phyloP scores from a whole-genome alignment of 352 stramenopile genomes.

The Globisporangium heterothallicum region DNA sequence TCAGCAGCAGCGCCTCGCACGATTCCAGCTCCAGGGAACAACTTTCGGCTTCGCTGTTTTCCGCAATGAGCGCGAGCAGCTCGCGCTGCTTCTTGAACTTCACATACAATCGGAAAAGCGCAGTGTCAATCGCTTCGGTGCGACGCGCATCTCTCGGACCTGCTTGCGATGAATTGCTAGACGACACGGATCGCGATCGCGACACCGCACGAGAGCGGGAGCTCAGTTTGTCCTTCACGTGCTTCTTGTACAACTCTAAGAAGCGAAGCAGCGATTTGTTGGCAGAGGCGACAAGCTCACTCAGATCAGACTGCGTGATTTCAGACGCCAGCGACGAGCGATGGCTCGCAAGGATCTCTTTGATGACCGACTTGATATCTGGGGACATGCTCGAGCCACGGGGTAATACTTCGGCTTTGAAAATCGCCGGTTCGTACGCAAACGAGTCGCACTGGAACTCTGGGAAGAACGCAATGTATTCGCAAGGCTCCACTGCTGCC shows the following conservation, averaged over 20 bases:
- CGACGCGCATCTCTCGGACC: conserved; percentile 65
- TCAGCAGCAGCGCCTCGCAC: conserved; percentile 58
- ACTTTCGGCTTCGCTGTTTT: conserved; percentile 51
- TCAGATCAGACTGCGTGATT: conserved; percentile 46
- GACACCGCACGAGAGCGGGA: conserved; percentile 32
- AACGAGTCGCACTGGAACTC: conserved; percentile 77
- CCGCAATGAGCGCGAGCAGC: conserved; percentile 65
- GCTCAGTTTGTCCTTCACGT: conserved; percentile 66
- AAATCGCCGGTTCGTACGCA: conserved; percentile 73
- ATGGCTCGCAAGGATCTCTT: conserved; percentile 54
- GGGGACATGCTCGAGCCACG: conserved; percentile 65
- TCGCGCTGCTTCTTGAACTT: conserved; percentile 80
- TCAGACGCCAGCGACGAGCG: conserved; percentile 43
- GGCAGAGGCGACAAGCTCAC: conserved; percentile 49
- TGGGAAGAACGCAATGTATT: conserved; percentile 86
- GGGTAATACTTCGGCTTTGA: conserved; percentile 81
- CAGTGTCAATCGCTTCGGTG: conserved; percentile 80
- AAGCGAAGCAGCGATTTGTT: conserved; percentile 81
- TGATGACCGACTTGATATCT: conserved; percentile 73
- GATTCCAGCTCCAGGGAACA: conserved; percentile 63
- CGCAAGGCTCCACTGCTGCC: conserved; percentile 75
- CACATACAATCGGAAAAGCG: conserved; percentile 75
- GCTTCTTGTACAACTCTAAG: conserved; percentile 75
- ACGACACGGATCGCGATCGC: conserved; percentile 33
- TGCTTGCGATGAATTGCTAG: conserved; percentile 11